phyloP scores from a whole-genome alignment of 441 rosid genomes.

The Daphne laureola region DNA sequence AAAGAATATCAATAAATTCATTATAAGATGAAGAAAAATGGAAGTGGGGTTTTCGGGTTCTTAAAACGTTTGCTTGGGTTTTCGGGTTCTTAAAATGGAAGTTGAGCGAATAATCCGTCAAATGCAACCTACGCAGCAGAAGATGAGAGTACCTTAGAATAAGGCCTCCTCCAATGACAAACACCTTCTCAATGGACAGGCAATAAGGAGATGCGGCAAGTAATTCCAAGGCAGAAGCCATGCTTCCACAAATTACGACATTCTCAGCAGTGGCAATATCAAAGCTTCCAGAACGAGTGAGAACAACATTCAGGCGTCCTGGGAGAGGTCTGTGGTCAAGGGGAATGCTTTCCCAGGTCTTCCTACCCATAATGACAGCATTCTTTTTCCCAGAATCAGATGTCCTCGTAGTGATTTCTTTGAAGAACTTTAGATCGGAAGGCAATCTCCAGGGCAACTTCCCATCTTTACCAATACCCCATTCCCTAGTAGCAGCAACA shows the following conservation, averaged over 20 bases:
- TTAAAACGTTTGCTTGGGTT: too few relatives aligned
- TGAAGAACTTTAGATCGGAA: slow-evolving; percentile 67
- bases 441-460: slow-evolving; percentile 75
- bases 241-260: slow-evolving; percentile 78
- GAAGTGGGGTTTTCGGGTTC: too few relatives aligned
- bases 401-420: slow-evolving; percentile 45
- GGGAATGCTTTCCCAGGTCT: slow-evolving; percentile 90
- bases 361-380: slow-evolving; percentile 87
- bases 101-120: too few relatives aligned
- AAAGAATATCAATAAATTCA: neutral
- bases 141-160: slow-evolving; percentile 44
- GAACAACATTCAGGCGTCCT: slow-evolving; percentile 81
- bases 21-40: neutral
- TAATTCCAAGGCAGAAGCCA: slow-evolving; percentile 67
- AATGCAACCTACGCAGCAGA: too few relatives aligned
- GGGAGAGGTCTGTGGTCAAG: slow-evolving; percentile 52
- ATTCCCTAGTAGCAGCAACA: slow-evolving; percentile 69
- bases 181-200: slow-evolving; percentile 82
- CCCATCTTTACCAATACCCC: slow-evolving; percentile 86
- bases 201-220: slow-evolving; percentile 76
- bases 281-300: slow-evolving; percentile 81
- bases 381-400: slow-evolving; percentile 62
- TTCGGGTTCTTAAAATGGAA: too few relatives aligned
- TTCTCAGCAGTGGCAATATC: slow-evolving; percentile 86
- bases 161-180: slow-evolving; percentile 81